Base-by-base conservation (phyloP, 352 stramenopile species). In the Pythium guiyangense region DNA sequence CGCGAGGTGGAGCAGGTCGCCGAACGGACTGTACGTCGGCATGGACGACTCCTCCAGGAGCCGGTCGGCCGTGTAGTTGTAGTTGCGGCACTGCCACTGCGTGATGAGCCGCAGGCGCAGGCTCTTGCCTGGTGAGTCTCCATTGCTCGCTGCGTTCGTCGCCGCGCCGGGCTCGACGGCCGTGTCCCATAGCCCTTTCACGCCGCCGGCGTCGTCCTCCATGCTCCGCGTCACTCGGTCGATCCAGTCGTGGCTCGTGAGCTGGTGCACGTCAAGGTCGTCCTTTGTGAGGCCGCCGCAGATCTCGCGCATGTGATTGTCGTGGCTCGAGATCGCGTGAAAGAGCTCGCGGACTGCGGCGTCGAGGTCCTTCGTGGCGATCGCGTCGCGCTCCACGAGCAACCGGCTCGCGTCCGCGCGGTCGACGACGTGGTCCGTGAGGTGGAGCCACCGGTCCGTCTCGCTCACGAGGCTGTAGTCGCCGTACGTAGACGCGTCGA, bases 41-140 rank as follows among this genome's bases (percentile, higher is more conserved):
- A 86, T 84, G 52, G 73, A 83, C 46, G 73, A 80, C 62, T 86
- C 76, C 53, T 86, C 76, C 15, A 84, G 51, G 26, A 86, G 52
- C 18, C 69, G 65, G 51, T 83, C 73, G 17, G 76, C 72, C 12
- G 73, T 84, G 64, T 83, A 86, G 46, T 63, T 51, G 64, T 84
- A 86, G 52, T 77, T 75, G 26, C 75, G 70, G 66, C 75, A 86
- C 53, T 71, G 70, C 75, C 75, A 86, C 37, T 84, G 62, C 52
- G 75, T 84, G 26, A 84, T 57, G 10, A 86, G 55, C 9, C 70
- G 64, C 2, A 86, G 40, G 25, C 64, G 64, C 17, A 73, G 63
- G 45, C 34, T 39, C 27, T 65, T 55, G 42, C 9, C 12, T 14
- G 39, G 17, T 44, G n/a, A n/a, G 14, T 5, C 14, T 44, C 39